Conservation (phyloP, 257 asterid genomes). For the Leptodermis oblonga region DNA sequence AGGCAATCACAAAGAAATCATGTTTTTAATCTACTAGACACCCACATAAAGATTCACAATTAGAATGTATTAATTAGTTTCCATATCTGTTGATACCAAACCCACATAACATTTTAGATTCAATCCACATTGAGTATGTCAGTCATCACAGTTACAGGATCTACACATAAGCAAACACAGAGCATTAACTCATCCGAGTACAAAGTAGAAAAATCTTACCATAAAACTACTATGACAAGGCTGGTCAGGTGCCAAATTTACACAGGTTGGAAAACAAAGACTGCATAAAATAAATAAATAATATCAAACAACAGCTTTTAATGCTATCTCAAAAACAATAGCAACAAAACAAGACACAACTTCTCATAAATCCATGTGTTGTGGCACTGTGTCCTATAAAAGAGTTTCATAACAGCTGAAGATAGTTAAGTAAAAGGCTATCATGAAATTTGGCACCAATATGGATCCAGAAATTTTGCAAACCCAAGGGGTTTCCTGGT, state of each 20-base stretch:
- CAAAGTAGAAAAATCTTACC: constrained; percentile 40
- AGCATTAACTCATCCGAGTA: background rate
- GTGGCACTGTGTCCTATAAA: background rate
- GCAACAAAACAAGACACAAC: background rate
- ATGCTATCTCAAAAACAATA: background rate
- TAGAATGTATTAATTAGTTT: background rate
- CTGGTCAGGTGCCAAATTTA: constrained; percentile 73
- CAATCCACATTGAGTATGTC: background rate
- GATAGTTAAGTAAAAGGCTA: background rate
- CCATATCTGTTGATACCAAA: background rate
- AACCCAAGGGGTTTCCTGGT: background rate
- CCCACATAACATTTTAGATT: background rate
- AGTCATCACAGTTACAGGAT: background rate
- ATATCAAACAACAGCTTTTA: background rate
- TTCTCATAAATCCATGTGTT: background rate
- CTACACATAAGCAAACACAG: background rate
- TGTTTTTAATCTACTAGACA: background rate
- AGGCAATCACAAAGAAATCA: background rate
- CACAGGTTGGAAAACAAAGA: constrained; percentile 73
- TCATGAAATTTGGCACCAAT: background rate
- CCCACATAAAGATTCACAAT: background rate
- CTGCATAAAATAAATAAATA: constrained; percentile 35
- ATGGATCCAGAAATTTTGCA: background rate
- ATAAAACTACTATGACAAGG: constrained; percentile 88
- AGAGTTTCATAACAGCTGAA: background rate